Evolutionary conservation across 2,329 filamentous ascomycete species (phyloP).

Genomic region (Coleophoma crateriformis): DNA sequence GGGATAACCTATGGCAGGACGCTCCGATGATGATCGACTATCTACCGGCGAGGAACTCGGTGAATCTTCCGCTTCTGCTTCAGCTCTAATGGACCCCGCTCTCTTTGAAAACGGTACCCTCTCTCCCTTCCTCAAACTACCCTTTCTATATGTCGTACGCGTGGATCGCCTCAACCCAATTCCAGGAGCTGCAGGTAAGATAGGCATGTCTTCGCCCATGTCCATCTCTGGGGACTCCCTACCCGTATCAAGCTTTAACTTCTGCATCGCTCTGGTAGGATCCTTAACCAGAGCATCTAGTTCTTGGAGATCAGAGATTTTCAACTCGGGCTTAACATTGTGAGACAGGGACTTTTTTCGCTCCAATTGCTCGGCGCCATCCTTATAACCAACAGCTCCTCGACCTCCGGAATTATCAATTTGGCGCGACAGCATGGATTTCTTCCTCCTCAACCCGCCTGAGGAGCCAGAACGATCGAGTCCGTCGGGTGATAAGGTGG

Average conservation of each 20-base stretch:
- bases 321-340: slow-evolving; percentile 50
- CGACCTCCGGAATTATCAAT: slow-evolving; percentile 66
- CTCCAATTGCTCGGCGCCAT: slow-evolving; percentile 77
- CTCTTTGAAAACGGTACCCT: slow-evolving; percentile 72
- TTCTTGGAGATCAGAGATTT: slow-evolving; percentile 51
- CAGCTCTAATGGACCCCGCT: slow-evolving; percentile 50
- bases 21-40: slow-evolving; percentile 24
- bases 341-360: slow-evolving; percentile 60
- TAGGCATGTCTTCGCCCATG: slow-evolving; percentile 69
- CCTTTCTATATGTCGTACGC: slow-evolving; percentile 82
- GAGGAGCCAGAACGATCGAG: slow-evolving; percentile 46
- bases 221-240: slow-evolving; percentile 26
- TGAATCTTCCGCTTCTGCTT: slow-evolving; percentile 49
- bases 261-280: slow-evolving; percentile 64
- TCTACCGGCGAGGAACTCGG: slow-evolving; percentile 39
- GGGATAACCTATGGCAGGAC: slow-evolving; percentile 20
- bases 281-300: slow-evolving; percentile 81
- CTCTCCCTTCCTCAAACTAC: slow-evolving; percentile 77
- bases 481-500: slow-evolving; percentile 51
- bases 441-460: slow-evolving; percentile 72
- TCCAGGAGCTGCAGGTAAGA: slow-evolving; percentile 71
- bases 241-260: slow-evolving; percentile 43
- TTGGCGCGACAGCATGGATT: slow-evolving; percentile 91
- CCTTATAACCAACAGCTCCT: slow-evolving; percentile 62
- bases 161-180: slow-evolving; percentile 84